Base-by-base conservation (phyloP, 257 asterid species). In the Fraxinus pennsylvanica region DNA sequence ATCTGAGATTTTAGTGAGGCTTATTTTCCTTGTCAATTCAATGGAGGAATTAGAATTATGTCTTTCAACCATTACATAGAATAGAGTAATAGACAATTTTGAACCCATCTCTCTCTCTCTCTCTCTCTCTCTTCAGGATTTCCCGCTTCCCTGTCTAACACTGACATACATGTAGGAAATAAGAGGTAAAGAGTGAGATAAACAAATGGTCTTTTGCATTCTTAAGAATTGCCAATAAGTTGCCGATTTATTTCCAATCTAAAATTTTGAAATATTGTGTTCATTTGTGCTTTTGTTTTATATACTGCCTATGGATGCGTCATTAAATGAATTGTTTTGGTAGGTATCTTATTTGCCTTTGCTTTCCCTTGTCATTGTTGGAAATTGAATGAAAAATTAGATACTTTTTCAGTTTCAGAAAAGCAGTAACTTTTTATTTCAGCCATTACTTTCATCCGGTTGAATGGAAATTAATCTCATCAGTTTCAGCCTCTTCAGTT, bases 321-420 rank as follows among this genome's bases (percentile, higher is more conserved):
- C 38, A 71, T 74, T 47, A 59, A 32, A 41, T 78, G 76, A 72
- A 32, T 66, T 67, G 25, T 13, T 29, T 10, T 77, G 72, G 45
- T 35, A 22, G 22, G 76, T 78, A 67, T 39, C 81, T 77, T 71
- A 73, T 73, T 76, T 41, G 74, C 43, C 4, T 33, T 73, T 69
- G 14, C 57, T 33, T 82, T 75, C 78, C 27, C 27, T 25, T 25
- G 27, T 25, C 27, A 25, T 25, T 25, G 27, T 25, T 25, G 27
- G 27, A 25, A 25, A 25, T 25, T 25, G 27, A 25, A 25, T 25
- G 27, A 25, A 25, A 25, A 25, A 25, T 25, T 25, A 25, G 27
- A 25, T 25, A 25, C 27, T 25, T 25, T 25, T 25, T 25, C 27
- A 25, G 27, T 25, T 25, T 25, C 27, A 25, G 27, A 25, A 25